These are phyloP conservation scores for Flaveria trinervia DNA, from an alignment of 129 eudicot species.

Conservation along the genomic window DNA sequence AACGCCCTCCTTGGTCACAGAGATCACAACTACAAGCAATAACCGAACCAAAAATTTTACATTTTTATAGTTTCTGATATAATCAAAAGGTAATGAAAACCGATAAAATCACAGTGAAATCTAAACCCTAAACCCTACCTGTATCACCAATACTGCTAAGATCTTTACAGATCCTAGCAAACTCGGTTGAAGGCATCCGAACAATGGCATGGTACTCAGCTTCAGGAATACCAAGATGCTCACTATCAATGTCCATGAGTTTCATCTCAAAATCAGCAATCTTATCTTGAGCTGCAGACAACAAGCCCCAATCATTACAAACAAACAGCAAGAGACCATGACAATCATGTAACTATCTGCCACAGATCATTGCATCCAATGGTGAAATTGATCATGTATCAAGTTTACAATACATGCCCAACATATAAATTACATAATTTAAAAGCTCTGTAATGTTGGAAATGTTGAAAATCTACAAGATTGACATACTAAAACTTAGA, in stretches of 20 bases:
- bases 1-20: slow-evolving; percentile 94
- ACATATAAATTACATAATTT: neutral
- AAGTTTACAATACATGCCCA: neutral
- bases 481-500: neutral
- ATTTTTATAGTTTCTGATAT: neutral
- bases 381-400: neutral
- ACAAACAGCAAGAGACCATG: neutral
- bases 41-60: neutral
- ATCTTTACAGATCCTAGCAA: slow-evolving; percentile 94
- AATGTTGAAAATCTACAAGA: neutral
- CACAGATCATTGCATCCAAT: neutral
- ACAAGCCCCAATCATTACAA: slow-evolving; percentile 3
- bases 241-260: slow-evolving; percentile 96
- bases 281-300: slow-evolving; percentile 80
- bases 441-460: neutral
- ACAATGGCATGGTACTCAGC: slow-evolving; percentile 94
- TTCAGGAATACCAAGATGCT: slow-evolving; percentile 91
- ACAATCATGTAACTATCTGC: slow-evolving; percentile 7
- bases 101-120: neutral
- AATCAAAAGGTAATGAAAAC: neutral
- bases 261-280: slow-evolving; percentile 95
- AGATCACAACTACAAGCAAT: slow-evolving; percentile 74
- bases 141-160: slow-evolving; percentile 97
- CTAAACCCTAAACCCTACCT: slow-evolving; percentile 41
- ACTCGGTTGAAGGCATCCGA: slow-evolving; percentile 86